These are phyloP conservation scores for Penicillium canariense DNA, from an alignment of 495 filamentous ascomycete genomes.

Conservation along the genomic window DNA sequence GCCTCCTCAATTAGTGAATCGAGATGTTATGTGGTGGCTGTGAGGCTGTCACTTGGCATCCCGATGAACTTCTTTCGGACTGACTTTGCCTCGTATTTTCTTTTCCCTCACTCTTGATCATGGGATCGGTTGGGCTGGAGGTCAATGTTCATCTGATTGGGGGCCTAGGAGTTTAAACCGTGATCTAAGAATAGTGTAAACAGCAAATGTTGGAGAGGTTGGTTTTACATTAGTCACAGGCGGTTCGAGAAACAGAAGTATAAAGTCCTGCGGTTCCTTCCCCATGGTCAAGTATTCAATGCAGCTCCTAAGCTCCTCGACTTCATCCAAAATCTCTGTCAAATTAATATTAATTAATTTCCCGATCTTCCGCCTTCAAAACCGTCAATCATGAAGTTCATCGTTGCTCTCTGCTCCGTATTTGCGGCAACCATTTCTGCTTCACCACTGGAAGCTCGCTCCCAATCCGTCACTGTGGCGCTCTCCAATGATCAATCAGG, in stretches of 20 bases:
- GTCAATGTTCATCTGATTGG: background rate
- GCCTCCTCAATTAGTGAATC: background rate
- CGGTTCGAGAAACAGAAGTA: background rate
- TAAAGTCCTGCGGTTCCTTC: background rate
- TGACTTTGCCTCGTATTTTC: too few species aligned
- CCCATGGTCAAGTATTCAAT: background rate
- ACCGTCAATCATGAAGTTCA: conserved; percentile 26
- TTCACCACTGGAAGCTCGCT: conserved; percentile 15
- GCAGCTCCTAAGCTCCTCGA: background rate
- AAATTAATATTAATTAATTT: too few species aligned
- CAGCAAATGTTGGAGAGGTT: too few species aligned
- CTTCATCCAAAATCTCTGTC: background rate
- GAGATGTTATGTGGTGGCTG: background rate
- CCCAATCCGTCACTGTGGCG: conserved; percentile 13
- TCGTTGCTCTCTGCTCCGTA: conserved; percentile 12
- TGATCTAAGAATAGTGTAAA: background rate
- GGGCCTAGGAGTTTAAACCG: background rate
- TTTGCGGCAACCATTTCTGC: conserved; percentile 17
- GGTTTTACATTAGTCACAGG: too few species aligned
- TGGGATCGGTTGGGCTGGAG: background rate
- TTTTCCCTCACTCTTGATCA: background rate
- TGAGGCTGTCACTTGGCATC: background rate
- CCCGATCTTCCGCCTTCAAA: background rate
- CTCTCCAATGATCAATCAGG: conserved; percentile 29
- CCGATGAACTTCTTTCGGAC: too few species aligned